Percentiles rank a stretch among this genome's conserved stretches.
These are phyloP conservation scores for Prunus padus DNA, from an alignment of 306 rosid species.

Conservation along the genomic window DNA sequence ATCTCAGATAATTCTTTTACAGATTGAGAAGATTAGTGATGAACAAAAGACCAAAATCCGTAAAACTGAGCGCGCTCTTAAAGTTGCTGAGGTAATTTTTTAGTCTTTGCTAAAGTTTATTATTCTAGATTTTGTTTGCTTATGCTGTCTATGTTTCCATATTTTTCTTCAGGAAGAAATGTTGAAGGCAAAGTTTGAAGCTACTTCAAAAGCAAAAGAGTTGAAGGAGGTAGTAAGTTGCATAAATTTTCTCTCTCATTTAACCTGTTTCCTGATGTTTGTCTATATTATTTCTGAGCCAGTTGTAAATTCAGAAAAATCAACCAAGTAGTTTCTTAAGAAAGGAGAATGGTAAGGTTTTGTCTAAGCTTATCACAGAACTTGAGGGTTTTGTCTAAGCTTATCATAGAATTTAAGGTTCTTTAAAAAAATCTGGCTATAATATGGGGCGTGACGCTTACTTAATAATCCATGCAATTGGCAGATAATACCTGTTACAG, in stretches of 20 bases:
- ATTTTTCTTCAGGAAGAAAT: conserved; percentile 68
- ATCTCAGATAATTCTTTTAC: conserved; percentile 23
- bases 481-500: neutral
- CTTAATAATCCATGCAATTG: neutral
- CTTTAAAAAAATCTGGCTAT: neutral
- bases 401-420: neutral
- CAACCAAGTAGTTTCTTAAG: neutral
- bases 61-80: conserved; percentile 80
- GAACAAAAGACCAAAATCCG: conserved; percentile 69
- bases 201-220: conserved; percentile 55
- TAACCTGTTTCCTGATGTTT: neutral
- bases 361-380: neutral
- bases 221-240: conserved; percentile 59
- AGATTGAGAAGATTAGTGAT: conserved; percentile 70
- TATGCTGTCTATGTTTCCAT: neutral
- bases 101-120: conserved; percentile 14
- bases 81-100: conserved; percentile 82
- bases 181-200: conserved; percentile 83
- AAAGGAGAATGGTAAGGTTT: neutral
- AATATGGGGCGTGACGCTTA: neutral
- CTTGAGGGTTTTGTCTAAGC: neutral
- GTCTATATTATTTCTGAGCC: neutral
- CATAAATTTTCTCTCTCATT: neutral
- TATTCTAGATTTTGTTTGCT: conserved; percentile 36
- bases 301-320: neutral